phyloP scores from a whole-genome alignment of 257 asterid genomes.

The Solanum infundibuliforme region DNA sequence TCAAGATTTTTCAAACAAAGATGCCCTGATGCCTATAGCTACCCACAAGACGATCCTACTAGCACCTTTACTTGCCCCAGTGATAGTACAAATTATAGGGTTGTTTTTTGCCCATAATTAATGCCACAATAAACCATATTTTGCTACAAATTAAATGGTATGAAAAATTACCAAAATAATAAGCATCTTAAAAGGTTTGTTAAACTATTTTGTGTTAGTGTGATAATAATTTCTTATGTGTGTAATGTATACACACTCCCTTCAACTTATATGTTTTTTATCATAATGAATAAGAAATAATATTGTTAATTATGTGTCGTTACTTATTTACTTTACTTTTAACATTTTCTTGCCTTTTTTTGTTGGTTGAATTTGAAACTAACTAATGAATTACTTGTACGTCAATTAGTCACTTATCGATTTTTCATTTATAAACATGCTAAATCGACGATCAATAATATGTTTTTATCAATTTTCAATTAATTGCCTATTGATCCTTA shows the following conservation, averaged over 20 bases:
- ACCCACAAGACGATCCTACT: background rate
- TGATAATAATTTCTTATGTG: background rate
- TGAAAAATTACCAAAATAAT: background rate
- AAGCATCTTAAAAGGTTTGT: background rate
- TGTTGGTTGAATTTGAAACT: background rate
- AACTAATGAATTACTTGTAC: background rate
- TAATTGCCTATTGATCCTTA: too few relatives aligned
- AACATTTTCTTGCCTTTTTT: background rate
- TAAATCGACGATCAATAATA: too few relatives aligned
- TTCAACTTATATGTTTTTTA: background rate
- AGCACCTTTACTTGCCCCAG: background rate
- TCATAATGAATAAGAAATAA: background rate
- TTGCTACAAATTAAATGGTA: background rate
- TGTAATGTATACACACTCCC: background rate
- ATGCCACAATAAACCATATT: background rate
- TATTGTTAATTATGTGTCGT: background rate
- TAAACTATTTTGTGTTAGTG: background rate
- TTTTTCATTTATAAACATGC: too few relatives aligned
- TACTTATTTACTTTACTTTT: background rate
- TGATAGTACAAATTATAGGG: background rate
- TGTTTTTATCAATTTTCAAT: too few relatives aligned
- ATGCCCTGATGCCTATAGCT: constrained; percentile 9
- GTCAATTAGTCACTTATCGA: background rate
- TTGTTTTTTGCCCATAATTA: background rate
- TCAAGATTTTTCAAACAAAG: background rate